Percentiles rank a stretch among this genome's conserved stretches.
These are phyloP conservation scores for Calonectria henricotiae DNA, from an alignment of 2,329 filamentous ascomycete genomes.

Conservation along the genomic window DNA sequence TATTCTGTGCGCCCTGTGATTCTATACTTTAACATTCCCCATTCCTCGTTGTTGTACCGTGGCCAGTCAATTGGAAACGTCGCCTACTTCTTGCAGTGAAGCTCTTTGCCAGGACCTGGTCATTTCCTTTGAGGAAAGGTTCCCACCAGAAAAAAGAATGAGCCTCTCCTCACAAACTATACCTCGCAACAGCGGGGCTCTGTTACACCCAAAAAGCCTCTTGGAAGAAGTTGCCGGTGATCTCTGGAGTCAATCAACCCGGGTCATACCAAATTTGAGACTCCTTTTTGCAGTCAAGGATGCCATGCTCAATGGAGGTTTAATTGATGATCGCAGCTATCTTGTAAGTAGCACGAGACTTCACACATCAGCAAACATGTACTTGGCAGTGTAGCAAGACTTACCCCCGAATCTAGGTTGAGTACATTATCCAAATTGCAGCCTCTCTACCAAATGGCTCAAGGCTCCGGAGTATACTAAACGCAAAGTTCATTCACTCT, in stretches of 20 bases:
- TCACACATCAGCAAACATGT: not conserved
- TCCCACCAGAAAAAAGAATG: not conserved
- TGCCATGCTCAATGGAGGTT: not conserved
- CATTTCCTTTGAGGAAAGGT: too few relatives aligned
- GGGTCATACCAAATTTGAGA: not conserved
- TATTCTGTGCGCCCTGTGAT: too few relatives aligned
- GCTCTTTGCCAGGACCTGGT: too few relatives aligned
- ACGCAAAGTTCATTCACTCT: not conserved
- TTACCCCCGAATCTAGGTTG: not conserved
- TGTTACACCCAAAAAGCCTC: not conserved
- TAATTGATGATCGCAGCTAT: not conserved
- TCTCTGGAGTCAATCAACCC: not conserved
- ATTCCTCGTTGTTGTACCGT: too few relatives aligned
- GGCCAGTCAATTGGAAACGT: too few relatives aligned
- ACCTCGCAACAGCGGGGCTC: not conserved
- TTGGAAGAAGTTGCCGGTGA: not conserved
- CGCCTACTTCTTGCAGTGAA: too few relatives aligned
- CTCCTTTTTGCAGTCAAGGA: not conserved
- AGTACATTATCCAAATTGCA: not conserved
- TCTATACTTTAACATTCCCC: too few relatives aligned
- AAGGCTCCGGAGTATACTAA: not conserved
- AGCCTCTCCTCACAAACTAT: not conserved
- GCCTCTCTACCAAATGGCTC: constrained; percentile 2
- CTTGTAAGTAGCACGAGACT: not conserved
- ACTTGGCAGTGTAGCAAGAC: too few relatives aligned